Evolutionary conservation across 2,329 filamentous ascomycete genomes (phyloP).

Genomic region (Ustulina deusta): DNA sequence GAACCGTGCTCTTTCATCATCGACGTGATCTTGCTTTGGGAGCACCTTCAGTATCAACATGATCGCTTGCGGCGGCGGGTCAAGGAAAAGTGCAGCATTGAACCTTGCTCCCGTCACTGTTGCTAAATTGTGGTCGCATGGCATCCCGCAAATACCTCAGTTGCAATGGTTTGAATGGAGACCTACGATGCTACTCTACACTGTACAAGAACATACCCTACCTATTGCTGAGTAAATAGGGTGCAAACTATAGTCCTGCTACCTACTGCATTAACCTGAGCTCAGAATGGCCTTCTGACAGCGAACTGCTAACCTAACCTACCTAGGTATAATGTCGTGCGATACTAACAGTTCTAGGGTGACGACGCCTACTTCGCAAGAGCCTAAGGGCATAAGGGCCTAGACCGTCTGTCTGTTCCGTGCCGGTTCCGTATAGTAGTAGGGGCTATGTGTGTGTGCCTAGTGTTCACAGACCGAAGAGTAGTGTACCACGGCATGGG

Average conservation of each 20-base stretch:
- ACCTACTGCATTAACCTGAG: constrained; percentile 3
- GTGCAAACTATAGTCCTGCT: constrained; percentile 14
- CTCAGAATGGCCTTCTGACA: not conserved
- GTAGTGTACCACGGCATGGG: constrained; percentile 2
- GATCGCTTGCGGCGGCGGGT: constrained; percentile 33
- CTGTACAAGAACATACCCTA: constrained; percentile 23
- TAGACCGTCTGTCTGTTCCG: constrained; percentile 15
- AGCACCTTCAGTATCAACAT: constrained; percentile 1
- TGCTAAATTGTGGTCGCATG: constrained; percentile 21
- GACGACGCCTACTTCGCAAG: constrained; percentile 3
- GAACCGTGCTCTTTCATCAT: not conserved
- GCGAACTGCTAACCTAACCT: not conserved
- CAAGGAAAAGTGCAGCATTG: constrained; percentile 23
- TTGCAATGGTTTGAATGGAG: constrained; percentile 35
- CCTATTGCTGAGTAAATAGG: constrained; percentile 23
- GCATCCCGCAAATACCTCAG: constrained; percentile 40
- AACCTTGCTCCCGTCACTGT: constrained; percentile 33
- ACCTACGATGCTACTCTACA: constrained; percentile 30
- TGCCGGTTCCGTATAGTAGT: not conserved
- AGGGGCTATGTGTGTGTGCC: constrained; percentile 18
- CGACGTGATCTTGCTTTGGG: not conserved
- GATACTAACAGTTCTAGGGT: constrained; percentile 15
- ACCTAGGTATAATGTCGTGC: constrained; percentile 12
- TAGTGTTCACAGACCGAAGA: constrained; percentile 5
- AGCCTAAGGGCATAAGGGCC: constrained; percentile 9